Percentiles rank a stretch among this genome's conserved stretches.
phyloP scores from a whole-genome alignment of 257 asterid species.

The Nicotiana benthamiana region DNA sequence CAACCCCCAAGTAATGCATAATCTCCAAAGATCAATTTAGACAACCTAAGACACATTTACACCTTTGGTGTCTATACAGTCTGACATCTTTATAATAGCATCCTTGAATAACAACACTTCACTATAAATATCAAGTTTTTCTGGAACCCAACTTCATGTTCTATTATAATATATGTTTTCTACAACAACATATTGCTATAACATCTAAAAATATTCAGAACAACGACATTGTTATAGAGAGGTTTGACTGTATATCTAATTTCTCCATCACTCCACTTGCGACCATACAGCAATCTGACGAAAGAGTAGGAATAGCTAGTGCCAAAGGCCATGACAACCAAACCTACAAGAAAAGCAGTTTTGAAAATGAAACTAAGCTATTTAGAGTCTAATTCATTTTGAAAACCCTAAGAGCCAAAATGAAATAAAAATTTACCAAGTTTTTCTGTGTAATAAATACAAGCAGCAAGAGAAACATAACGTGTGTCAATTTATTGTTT shows the following conservation, averaged over 20 bases:
- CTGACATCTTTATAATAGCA: too few relatives aligned
- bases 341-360: slow-evolving; percentile 35
- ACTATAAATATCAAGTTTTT: too few relatives aligned
- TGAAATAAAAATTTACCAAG: not conserved
- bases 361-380: not conserved
- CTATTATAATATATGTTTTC: too few relatives aligned
- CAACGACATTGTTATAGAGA: too few relatives aligned
- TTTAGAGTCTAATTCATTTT: not conserved
- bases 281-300: slow-evolving; percentile 76
- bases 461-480: not conserved
- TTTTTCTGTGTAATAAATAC: not conserved
- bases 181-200: too few relatives aligned
- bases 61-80: not conserved
- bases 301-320: slow-evolving; percentile 96
- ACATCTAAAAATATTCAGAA: too few relatives aligned
- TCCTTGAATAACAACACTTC: too few relatives aligned
- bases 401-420: not conserved
- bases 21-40: not conserved
- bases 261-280: slow-evolving; percentile 99
- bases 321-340: slow-evolving; percentile 82
- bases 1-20: not conserved
- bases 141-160: too few relatives aligned
- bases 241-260: too few relatives aligned
- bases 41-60: not conserved
- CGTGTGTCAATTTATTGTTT: not conserved